phyloP scores from a whole-genome alignment of 106 monocot genomes.

The Platanthera guangdongensis region DNA sequence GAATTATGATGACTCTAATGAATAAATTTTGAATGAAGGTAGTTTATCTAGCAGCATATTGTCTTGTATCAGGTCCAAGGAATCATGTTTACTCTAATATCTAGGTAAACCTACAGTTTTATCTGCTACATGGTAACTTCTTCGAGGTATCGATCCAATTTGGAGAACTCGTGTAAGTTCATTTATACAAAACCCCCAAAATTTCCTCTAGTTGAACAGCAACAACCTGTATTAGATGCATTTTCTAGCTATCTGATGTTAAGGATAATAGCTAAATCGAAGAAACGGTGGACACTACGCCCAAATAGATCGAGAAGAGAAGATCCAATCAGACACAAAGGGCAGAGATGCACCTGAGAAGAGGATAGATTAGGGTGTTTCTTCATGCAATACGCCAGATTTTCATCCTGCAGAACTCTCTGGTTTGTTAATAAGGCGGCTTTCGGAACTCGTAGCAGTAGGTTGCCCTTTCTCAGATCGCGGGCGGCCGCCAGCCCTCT shows the following conservation, averaged over 20 bases:
- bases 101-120: not conserved
- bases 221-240: not conserved
- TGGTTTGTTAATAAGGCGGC: slow-evolving; percentile 61
- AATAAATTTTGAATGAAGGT: too few species aligned
- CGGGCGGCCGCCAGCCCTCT: slow-evolving; percentile 74
- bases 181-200: not conserved
- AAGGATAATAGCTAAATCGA: not conserved
- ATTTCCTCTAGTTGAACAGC: not conserved
- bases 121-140: not conserved
- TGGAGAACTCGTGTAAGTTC: not conserved
- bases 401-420: slow-evolving; percentile 43
- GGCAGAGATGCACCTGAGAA: slow-evolving; percentile 35
- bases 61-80: not conserved
- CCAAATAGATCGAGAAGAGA: not conserved
- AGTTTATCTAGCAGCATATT: not conserved
- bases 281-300: not conserved
- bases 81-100: not conserved
- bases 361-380: slow-evolving; percentile 42
- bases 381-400: slow-evolving; percentile 29
- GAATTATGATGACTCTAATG: too few species aligned
- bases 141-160: not conserved
- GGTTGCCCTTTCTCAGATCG: slow-evolving; percentile 53
- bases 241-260: not conserved
- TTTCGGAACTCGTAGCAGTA: slow-evolving; percentile 65
- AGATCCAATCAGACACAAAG: not conserved